phyloP scores from a whole-genome alignment of 2,329 filamentous ascomycete genomes.

The Clarireedia homoeocarpa region DNA sequence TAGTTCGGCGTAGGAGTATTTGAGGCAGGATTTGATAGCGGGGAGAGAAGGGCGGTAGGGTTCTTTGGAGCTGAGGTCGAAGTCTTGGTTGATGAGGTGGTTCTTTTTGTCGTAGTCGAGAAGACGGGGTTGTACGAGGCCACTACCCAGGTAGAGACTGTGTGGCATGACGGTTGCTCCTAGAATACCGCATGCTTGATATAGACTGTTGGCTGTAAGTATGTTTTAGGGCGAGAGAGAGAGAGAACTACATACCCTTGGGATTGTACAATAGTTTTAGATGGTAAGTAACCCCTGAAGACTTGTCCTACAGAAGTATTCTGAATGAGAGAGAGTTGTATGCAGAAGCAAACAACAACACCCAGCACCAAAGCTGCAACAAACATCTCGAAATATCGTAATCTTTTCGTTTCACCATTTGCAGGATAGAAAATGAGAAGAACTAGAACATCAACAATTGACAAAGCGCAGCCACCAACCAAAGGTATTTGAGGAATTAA shows the following conservation, averaged over 20 bases:
- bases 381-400: conserved; percentile 57
- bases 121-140: conserved; percentile 60
- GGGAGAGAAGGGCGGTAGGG: conserved; percentile 63
- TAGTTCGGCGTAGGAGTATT: conserved; percentile 65
- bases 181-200: conserved; percentile 68
- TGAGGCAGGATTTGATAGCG: conserved; percentile 68
- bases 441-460: conserved; percentile 59
- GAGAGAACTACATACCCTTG: conserved; percentile 36
- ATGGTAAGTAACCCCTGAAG: conserved; percentile 58
- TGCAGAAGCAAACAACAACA: conserved; percentile 63
- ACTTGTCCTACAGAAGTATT: conserved; percentile 49
- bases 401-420: conserved; percentile 46
- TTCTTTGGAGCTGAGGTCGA: conserved; percentile 33
- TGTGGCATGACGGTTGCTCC: conserved; percentile 71
- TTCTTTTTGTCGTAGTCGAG: conserved; percentile 53
- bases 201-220: conserved; percentile 37
- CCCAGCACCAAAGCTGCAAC: conserved; percentile 57
- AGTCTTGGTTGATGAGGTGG: conserved; percentile 36
- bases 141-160: conserved; percentile 59
- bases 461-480: conserved; percentile 60
- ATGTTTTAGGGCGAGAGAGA: neutral
- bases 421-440: conserved; percentile 61
- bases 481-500: conserved; percentile 56
- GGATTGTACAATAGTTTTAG: conserved; percentile 47
- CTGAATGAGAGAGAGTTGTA: conserved; percentile 56